These are phyloP conservation scores for Fusarium pseudoanthophilum DNA, from an alignment of 2,329 filamentous ascomycete genomes.

Conservation along the genomic window DNA sequence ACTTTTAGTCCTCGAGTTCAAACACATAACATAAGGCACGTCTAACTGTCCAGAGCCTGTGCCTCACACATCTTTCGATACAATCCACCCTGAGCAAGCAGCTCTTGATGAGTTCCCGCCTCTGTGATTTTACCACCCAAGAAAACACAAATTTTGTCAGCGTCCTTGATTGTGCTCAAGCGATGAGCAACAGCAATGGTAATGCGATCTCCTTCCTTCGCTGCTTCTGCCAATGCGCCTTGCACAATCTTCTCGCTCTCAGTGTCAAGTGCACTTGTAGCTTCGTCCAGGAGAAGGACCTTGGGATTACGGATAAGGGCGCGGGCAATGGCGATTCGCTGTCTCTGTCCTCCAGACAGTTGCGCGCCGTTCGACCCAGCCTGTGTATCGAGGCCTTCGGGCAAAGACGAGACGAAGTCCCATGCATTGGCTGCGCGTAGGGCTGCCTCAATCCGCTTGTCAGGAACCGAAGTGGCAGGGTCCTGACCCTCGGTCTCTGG, in stretches of 20 bases:
- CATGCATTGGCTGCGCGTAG: conserved; percentile 62
- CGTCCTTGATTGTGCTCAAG: conserved; percentile 87
- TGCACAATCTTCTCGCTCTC: conserved; percentile 66
- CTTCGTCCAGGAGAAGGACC: conserved; percentile 42
- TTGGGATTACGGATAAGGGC: conserved; percentile 58
- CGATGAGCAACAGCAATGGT: conserved; percentile 80
- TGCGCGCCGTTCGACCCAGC: conserved; percentile 73
- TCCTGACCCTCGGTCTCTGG: conserved; percentile 16
- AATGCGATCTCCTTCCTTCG: conserved; percentile 72
- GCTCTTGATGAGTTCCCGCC: conserved; percentile 65
- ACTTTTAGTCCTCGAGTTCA: neutral
- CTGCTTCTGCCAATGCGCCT: conserved; percentile 77
- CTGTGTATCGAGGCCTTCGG: conserved; percentile 64
- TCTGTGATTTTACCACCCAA: conserved; percentile 66
- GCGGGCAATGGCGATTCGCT: conserved; percentile 75
- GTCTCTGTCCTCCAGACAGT: conserved; percentile 74
- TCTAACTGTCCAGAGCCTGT: conserved; percentile 49
- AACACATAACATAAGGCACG: neutral
- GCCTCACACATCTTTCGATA: conserved; percentile 63
- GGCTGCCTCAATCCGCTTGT: conserved; percentile 55
- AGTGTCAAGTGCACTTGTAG: conserved; percentile 44
- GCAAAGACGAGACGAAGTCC: conserved; percentile 55
- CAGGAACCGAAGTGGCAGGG: conserved; percentile 17
- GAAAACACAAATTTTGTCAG: conserved; percentile 71
- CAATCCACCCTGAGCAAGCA: conserved; percentile 58